Percentiles rank a stretch among this genome's conserved stretches.
phyloP scores from a whole-genome alignment of 2,329 filamentous ascomycete genomes.

The Tympanopsis confertula region DNA sequence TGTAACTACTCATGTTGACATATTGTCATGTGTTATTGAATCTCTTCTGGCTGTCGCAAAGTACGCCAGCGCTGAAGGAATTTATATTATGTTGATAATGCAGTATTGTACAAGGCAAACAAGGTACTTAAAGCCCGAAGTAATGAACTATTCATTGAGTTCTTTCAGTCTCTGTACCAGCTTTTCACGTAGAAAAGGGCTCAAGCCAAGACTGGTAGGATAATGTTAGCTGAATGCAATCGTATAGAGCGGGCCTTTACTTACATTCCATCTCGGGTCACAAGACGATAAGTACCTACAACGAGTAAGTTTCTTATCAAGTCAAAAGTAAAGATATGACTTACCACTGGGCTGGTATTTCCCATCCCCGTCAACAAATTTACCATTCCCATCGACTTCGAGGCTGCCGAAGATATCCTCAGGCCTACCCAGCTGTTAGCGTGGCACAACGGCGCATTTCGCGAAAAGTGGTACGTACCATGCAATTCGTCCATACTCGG shows the following conservation, averaged over 20 bases:
- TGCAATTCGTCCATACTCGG: slow-evolving; percentile 52
- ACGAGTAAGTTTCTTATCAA: not conserved
- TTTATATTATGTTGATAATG: too few relatives aligned
- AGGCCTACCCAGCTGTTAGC: slow-evolving; percentile 23
- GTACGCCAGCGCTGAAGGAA: too few relatives aligned
- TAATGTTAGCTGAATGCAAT: slow-evolving; percentile 9
- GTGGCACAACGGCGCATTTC: not conserved
- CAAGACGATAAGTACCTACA: slow-evolving; percentile 42
- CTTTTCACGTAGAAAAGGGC: slow-evolving; percentile 33
- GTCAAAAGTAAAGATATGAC: slow-evolving; percentile 2
- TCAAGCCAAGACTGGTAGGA: slow-evolving; percentile 27
- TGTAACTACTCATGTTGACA: too few relatives aligned
- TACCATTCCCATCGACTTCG: slow-evolving; percentile 44
- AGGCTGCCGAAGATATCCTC: slow-evolving; percentile 57
- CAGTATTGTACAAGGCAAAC: too few relatives aligned
- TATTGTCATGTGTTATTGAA: too few relatives aligned
- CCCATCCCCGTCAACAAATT: slow-evolving; percentile 41
- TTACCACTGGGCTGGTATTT: slow-evolving; percentile 46
- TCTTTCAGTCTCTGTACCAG: slow-evolving; percentile 29
- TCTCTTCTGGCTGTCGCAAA: too few relatives aligned
- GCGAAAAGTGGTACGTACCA: slow-evolving; percentile 20
- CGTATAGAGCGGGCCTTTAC: slow-evolving; percentile 9
- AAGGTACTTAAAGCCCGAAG: too few relatives aligned
- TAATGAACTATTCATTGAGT: too few relatives aligned
- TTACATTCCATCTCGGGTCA: slow-evolving; percentile 48